Evolutionary conservation across 805 yeast genomes (phyloP).

Genomic region (Sungouiozyma intestinalis): DNA sequence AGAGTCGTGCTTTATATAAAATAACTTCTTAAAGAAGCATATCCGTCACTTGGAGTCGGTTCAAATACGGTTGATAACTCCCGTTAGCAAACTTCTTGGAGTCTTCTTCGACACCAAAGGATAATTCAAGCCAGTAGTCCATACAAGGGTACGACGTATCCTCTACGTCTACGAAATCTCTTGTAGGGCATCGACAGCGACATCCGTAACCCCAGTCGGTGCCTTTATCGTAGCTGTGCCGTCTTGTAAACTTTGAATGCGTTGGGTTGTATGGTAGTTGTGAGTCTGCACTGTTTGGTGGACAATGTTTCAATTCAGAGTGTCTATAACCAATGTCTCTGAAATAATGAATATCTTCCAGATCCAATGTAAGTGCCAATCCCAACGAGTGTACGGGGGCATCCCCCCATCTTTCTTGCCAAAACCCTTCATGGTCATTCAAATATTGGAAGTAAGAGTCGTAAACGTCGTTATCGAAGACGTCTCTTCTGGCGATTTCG

Average conservation of each 20-base stretch:
- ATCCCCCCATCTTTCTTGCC: constrained; percentile 94
- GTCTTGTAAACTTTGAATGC: constrained; percentile 47
- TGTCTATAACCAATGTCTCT: constrained; percentile 88
- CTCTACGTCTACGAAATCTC: constrained; percentile 44
- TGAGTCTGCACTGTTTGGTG: constrained; percentile 25
- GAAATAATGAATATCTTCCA: constrained; percentile 75
- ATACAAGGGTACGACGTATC: constrained; percentile 43
- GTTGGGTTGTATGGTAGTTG: constrained; percentile 31
- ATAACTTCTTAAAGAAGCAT: background rate
- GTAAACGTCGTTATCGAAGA: constrained; percentile 60
- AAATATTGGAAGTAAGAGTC: constrained; percentile 55
- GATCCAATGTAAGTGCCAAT: constrained; percentile 59
- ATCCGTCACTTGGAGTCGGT: background rate
- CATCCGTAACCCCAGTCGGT: constrained; percentile 60
- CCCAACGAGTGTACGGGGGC: constrained; percentile 92
- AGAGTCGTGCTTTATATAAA: too few relatives aligned
- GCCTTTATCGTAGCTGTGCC: constrained; percentile 29
- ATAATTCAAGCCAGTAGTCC: constrained; percentile 38
- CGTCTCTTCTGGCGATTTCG: constrained; percentile 76
- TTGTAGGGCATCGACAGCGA: constrained; percentile 69
- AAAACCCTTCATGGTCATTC: constrained; percentile 73
- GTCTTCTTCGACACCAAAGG: constrained; percentile 6
- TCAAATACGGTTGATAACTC: background rate
- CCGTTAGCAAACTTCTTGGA: background rate
- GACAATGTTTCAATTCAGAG: constrained; percentile 75